phyloP scores from a whole-genome alignment of 2,329 filamentous ascomycete species.

The Hypoxylon sp. region DNA sequence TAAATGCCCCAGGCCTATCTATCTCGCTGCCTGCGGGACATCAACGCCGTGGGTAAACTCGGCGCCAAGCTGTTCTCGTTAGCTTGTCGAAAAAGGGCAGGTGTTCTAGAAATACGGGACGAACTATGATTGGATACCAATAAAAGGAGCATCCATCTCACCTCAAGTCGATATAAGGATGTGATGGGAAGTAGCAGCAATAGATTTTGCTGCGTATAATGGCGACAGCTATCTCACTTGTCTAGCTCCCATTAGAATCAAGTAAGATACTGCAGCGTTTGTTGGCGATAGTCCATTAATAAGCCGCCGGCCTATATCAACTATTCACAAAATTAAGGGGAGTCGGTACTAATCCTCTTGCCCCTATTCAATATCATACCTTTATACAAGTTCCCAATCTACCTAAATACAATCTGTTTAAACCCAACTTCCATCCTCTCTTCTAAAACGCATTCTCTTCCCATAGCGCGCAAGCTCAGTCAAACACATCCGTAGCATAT shows the following conservation, averaged over 20 bases:
- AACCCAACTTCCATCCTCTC: neutral
- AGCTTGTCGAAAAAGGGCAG: constrained; percentile 30
- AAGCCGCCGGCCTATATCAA: neutral
- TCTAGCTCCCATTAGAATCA: neutral
- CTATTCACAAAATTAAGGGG: constrained; percentile 6
- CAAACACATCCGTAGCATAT: constrained; percentile 74
- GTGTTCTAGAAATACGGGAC: constrained; percentile 19
- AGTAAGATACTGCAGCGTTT: neutral
- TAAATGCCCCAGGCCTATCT: constrained; percentile 14
- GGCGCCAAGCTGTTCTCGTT: constrained; percentile 34
- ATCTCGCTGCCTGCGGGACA: constrained; percentile 17
- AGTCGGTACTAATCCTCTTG: constrained; percentile 2
- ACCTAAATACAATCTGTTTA: constrained; percentile 7
- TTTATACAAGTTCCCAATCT: neutral
- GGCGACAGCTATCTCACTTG: neutral
- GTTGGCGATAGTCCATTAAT: neutral
- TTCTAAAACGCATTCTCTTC: constrained; percentile 45
- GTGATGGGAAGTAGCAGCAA: neutral
- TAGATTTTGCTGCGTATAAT: neutral
- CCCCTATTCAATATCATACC: neutral
- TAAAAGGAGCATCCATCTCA: neutral
- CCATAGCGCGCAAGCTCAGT: constrained; percentile 52
- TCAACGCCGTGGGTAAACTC: constrained; percentile 28
- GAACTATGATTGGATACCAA: constrained; percentile 19
- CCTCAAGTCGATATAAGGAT: neutral